Evolutionary conservation across 2,329 filamentous ascomycete genomes (phyloP).

Genomic region (Cladosporium sp.): DNA sequence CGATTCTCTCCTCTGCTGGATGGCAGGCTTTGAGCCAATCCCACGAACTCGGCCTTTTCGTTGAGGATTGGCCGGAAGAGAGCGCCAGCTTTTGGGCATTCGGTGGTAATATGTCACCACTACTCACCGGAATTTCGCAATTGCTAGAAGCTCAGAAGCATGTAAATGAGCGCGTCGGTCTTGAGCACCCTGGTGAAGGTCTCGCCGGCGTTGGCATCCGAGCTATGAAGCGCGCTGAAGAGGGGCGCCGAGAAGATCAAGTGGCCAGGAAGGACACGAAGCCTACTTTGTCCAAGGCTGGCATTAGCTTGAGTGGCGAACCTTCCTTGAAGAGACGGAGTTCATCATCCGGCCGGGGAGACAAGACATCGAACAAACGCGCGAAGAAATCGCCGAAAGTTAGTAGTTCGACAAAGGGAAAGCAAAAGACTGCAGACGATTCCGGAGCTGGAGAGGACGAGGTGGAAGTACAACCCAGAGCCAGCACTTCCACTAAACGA

Average conservation of each 20-base stretch:
- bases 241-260: slow-evolving; percentile 28
- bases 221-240: slow-evolving; percentile 29
- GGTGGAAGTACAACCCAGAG: background rate
- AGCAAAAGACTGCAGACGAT: background rate
- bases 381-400: background rate
- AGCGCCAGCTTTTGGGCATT: slow-evolving; percentile 69
- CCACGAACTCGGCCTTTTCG: slow-evolving; percentile 76
- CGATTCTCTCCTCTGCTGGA: slow-evolving; percentile 60
- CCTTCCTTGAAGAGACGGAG: slow-evolving; percentile 37
- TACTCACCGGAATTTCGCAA: slow-evolving; percentile 61
- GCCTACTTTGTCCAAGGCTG: slow-evolving; percentile 37
- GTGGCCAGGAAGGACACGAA: slow-evolving; percentile 25
- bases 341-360: background rate
- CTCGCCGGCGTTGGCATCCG: slow-evolving; percentile 36
- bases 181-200: slow-evolving; percentile 36
- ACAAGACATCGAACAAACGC: background rate
- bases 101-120: slow-evolving; percentile 41
- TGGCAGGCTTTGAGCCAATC: slow-evolving; percentile 68
- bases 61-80: slow-evolving; percentile 66
- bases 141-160: slow-evolving; percentile 58
- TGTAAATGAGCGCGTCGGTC: slow-evolving; percentile 45
- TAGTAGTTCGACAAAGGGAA: background rate
- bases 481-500: background rate
- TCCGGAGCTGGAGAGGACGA: background rate
- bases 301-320: slow-evolving; percentile 43